Conservation (phyloP, 2,329 filamentous ascomycete genomes). For the Arthrobotrys megalospora region DNA sequence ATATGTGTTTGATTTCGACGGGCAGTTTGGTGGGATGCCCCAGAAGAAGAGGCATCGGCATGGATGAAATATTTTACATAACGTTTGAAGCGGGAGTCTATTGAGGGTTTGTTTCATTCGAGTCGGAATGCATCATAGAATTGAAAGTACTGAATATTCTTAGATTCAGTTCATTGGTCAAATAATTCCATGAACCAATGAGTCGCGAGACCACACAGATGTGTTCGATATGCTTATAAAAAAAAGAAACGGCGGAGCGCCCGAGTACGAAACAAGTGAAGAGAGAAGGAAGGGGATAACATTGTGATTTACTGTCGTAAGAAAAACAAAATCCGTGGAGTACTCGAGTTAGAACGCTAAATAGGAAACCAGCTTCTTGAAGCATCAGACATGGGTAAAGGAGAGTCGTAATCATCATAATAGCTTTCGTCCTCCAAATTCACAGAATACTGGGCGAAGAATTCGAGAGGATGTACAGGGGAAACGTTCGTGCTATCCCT, state of each 20-base stretch:
- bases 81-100: conserved; percentile 9
- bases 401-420: neutral
- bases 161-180: neutral
- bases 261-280: too few species aligned
- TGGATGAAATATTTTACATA: conserved; percentile 25
- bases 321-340: neutral
- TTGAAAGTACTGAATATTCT: neutral
- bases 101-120: neutral
- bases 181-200: neutral
- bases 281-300: too few species aligned
- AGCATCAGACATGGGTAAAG: neutral
- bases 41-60: conserved; percentile 57
- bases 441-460: neutral
- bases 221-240: too few species aligned
- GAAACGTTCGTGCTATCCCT: neutral
- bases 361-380: neutral
- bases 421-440: neutral
- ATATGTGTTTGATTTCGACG: conserved; percentile 60
- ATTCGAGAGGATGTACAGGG: neutral
- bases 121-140: neutral
- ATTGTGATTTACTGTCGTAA: neutral
- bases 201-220: too few species aligned
- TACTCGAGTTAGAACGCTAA: too few species aligned
- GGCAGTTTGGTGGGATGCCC: conserved; percentile 58
- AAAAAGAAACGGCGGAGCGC: too few species aligned